A percentile compares a stretch with the other conserved stretches of the same genome.
Conservation (phyloP, 2,329 filamentous ascomycete genomes). For the Trichoderma sp. region DNA sequence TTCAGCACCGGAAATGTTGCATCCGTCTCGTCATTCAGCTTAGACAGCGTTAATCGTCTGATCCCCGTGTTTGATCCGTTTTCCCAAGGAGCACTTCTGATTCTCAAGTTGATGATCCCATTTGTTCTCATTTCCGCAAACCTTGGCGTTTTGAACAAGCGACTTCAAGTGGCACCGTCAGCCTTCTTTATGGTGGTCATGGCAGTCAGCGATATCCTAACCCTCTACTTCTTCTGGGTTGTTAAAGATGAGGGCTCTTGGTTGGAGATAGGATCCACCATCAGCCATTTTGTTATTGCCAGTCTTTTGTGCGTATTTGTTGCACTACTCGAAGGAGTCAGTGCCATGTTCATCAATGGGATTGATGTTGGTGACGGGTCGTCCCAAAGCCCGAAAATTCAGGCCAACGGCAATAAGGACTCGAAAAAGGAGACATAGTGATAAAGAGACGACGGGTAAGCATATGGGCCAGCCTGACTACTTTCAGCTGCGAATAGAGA, state of each 20-base stretch:
- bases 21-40: slow-evolving; percentile 87
- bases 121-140: slow-evolving; percentile 92
- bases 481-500: not conserved
- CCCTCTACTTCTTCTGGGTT: slow-evolving; percentile 96
- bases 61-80: slow-evolving; percentile 94
- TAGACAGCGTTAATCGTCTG: slow-evolving; percentile 85
- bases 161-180: slow-evolving; percentile 80
- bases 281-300: slow-evolving; percentile 93
- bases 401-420: not conserved
- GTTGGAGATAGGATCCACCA: slow-evolving; percentile 96
- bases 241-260: slow-evolving; percentile 95
- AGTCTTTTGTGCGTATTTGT: slow-evolving; percentile 90
- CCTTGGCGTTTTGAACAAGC: slow-evolving; percentile 86
- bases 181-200: slow-evolving; percentile 95
- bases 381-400: not conserved
- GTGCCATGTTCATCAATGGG: slow-evolving; percentile 78
- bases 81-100: slow-evolving; percentile 80
- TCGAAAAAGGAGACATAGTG: not conserved
- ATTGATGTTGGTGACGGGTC: slow-evolving; percentile 59
- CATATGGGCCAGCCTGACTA: not conserved
- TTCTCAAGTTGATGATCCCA: slow-evolving; percentile 89
- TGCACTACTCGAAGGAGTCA: slow-evolving; percentile 80
- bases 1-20: slow-evolving; percentile 97
- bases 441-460: not conserved
- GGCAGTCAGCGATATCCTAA: slow-evolving; percentile 86